Conservation (phyloP, 257 asterid genomes). For the Capsicum baccatum region DNA sequence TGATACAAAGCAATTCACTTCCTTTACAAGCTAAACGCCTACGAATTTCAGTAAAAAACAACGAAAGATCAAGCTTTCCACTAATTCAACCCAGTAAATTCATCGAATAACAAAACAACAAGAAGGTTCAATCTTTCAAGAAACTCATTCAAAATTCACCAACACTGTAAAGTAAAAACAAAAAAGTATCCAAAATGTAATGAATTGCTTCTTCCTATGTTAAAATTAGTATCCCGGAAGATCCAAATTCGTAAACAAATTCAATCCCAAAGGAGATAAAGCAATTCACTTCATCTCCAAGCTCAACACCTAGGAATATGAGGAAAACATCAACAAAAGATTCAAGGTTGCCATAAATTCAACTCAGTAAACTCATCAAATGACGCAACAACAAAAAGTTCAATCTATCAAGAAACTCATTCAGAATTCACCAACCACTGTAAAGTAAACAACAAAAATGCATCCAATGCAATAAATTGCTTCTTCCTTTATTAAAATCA, state of each 20-base stretch:
- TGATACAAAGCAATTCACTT: neutral
- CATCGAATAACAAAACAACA: too few relatives aligned
- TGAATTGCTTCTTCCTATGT: neutral
- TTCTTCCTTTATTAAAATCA: too few relatives aligned
- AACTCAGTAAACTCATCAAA: too few relatives aligned
- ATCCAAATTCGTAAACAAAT: neutral
- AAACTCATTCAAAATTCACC: neutral
- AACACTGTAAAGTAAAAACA: neutral
- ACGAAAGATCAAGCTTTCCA: too few relatives aligned
- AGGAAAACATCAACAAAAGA: too few relatives aligned
- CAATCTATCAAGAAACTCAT: too few relatives aligned
- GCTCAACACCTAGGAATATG: neutral
- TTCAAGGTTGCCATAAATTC: too few relatives aligned
- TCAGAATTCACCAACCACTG: too few relatives aligned
- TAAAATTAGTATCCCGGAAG: neutral
- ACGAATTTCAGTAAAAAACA: neutral
- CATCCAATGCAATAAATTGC: too few relatives aligned
- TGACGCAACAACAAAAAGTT: too few relatives aligned
- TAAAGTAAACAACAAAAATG: too few relatives aligned
- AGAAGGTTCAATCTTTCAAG: neutral
- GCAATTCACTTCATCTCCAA: slow-evolving; percentile 1
- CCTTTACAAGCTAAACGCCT: slow-evolving; percentile 10
- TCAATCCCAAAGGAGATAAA: neutral
- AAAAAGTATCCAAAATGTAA: neutral
- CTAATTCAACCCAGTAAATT: neutral